Base-by-base conservation (phyloP, 495 filamentous ascomycete genomes). In the Bryoglossum gracile region DNA sequence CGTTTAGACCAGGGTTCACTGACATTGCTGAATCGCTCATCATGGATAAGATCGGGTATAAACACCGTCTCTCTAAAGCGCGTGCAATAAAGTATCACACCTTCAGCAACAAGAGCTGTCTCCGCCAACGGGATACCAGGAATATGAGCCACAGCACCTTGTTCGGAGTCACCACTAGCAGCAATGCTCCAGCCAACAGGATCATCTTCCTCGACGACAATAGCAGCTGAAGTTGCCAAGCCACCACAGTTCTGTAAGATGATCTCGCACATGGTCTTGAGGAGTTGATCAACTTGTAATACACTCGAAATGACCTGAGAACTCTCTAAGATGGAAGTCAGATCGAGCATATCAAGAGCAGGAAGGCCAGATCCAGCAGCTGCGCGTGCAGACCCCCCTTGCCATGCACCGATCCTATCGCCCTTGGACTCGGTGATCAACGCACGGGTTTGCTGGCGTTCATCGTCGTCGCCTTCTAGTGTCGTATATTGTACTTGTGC, bases 291-390 rank as follows among this genome's bases (percentile, higher is more conserved):
- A 17, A 95, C 81, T 48, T 87, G 78, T 24, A 95, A 71, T 46
- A 94, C 87, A 22, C 87, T 94, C 10, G 89, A 94, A 59, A 95
- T 87, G 35, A 94, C 81, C 68, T 94, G 89, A 35, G 84, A 91
- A 13, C 85, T 90, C 57, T 89, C 82, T 8, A 95, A 73, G 43
- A 95, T 94, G 33, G 84, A 87, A 37, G 86, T 81, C 44, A 94
- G 62, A 62, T 94, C 89, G 44, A 94, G 86, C 66, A 94, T 89
- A 63, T 95, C 89, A 50, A 78, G 70, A 35, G 67, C 67, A 59
- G 75, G 76, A 46, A 80, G 58, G 3, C 76, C 74, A 22, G 61
- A 69, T 4, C 70, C 73, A 11, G 68, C 66, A 43, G 70, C 72
- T 64, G 64, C 56, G 53, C 51, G 42, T 28, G 55, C 54, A 62